These are phyloP conservation scores for Stereum hirsutum DNA, from an alignment of 1,284 basidiomycete species.

Conservation along the genomic window DNA sequence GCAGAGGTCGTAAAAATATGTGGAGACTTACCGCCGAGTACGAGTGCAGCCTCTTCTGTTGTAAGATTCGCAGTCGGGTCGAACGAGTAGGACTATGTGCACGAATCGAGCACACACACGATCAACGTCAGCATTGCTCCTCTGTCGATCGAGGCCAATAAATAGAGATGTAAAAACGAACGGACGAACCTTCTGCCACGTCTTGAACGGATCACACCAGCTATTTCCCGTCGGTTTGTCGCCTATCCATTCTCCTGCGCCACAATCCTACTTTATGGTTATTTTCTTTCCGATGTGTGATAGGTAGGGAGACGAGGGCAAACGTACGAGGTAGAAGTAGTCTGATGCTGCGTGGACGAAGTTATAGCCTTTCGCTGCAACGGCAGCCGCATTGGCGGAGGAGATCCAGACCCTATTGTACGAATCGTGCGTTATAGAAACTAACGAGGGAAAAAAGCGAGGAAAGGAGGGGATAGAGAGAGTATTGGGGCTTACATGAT, in stretches of 20 bases:
- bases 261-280: slow-evolving; percentile 52
- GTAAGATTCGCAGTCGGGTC: slow-evolving; percentile 57
- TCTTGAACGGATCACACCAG: slow-evolving; percentile 73
- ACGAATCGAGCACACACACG: neutral
- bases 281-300: neutral
- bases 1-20: neutral
- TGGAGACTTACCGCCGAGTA: slow-evolving; percentile 45
- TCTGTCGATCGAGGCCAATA: neutral
- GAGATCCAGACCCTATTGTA: slow-evolving; percentile 45
- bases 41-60: slow-evolving; percentile 33
- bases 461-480: neutral
- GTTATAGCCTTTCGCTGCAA: slow-evolving; percentile 37
- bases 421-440: neutral
- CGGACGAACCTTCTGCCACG: slow-evolving; percentile 52
- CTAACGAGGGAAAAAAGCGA: neutral
- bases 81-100: slow-evolving; percentile 47
- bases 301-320: too few relatives aligned
- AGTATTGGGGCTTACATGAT: slow-evolving; percentile 23
- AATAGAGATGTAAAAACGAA: neutral
- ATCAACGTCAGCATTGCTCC: too few relatives aligned
- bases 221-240: slow-evolving; percentile 33
- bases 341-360: slow-evolving; percentile 44
- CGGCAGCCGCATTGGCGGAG: slow-evolving; percentile 29
- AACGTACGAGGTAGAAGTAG: slow-evolving; percentile 49
- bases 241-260: slow-evolving; percentile 76